phyloP scores from a whole-genome alignment of 805 yeast species.

The Teunomyces pallodes region DNA sequence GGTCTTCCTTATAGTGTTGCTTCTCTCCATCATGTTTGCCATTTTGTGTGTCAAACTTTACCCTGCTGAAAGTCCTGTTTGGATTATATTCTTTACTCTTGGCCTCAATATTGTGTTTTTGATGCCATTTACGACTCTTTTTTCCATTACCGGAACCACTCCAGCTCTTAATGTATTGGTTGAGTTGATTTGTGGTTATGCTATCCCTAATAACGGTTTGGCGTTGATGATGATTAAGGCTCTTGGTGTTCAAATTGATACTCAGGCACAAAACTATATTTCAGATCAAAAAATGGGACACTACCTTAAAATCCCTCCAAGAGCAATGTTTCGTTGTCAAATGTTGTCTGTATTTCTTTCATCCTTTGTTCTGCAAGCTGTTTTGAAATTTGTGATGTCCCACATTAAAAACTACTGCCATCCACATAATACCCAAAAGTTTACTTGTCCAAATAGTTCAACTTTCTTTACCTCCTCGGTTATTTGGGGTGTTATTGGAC shows the following conservation, averaged over 20 bases:
- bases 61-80: constrained; percentile 19
- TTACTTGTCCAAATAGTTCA: constrained; percentile 32
- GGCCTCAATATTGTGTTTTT: constrained; percentile 21
- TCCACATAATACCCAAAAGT: constrained; percentile 39
- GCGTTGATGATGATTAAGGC: constrained; percentile 22
- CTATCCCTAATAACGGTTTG: constrained; percentile 22
- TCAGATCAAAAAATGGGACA: constrained; percentile 37
- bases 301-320: constrained; percentile 19
- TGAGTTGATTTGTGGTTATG: constrained; percentile 22
- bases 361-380: constrained; percentile 25
- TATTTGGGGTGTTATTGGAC: constrained; percentile 64
- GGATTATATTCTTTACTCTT: constrained; percentile 19
- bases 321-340: constrained; percentile 22
- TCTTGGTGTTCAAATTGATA: constrained; percentile 25
- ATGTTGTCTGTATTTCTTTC: constrained; percentile 22
- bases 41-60: constrained; percentile 7
- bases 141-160: constrained; percentile 12
- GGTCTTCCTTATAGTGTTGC: constrained; percentile 23
- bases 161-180: constrained; percentile 16
- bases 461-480: constrained; percentile 52
- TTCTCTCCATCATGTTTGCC: constrained; percentile 25
- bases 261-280: constrained; percentile 28
- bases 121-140: constrained; percentile 17
- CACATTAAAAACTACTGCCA: constrained; percentile 38
- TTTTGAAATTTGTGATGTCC: constrained; percentile 29